Base-by-base conservation (phyloP, 148 eudicot genomes). In the Camellia japonica region DNA sequence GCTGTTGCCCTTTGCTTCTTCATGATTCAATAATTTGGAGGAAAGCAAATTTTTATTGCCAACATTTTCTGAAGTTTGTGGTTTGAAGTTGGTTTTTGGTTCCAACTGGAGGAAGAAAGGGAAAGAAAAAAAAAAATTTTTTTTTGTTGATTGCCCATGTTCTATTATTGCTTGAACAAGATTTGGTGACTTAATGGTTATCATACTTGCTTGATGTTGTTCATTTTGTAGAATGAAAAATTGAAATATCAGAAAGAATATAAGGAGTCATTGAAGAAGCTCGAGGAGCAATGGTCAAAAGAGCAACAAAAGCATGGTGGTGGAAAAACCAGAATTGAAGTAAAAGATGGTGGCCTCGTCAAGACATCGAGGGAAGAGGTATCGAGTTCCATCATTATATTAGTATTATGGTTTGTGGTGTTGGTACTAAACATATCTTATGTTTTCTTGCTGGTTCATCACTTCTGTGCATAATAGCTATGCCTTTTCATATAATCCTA, bases 181-280 rank as follows among this genome's bases (percentile, higher is more conserved):
- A 77, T 65, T 14, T 65, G 20, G 69, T 8, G 49, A 47, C n/a
- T 49, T 10, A 42, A 73, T 47, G 38, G 18, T n/a, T 20, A 19
- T 14, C 30, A 16, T 16, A 20, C 18, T 75, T 76, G 20, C 15
- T 83, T 51, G 38, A 47, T 75, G 38, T 66, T 69, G 38, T 80
- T 80, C n/a, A 19, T 79, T 86, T 58, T 83, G 59, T 83, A 93
- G 98, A 87, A 85, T 77, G 93, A 95, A 79, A 87, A 89, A 68
- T 49, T 80, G 65, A 87, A 91, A 80, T 85, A 83, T 80, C 89
- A 91, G 54, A 85, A 80, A 83, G 93, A 93, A 78, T 86, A 87
- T 73, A 73, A 79, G 87, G 93, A 91, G 75, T 91, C 95, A n/a
- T 80, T 88, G 54, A 87, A 90, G 82, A 94, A 87, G 86, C 90